Evolutionary conservation across 2,329 filamentous ascomycete genomes (phyloP).

Genomic region (Chrysoporthe deuterocubensis): DNA sequence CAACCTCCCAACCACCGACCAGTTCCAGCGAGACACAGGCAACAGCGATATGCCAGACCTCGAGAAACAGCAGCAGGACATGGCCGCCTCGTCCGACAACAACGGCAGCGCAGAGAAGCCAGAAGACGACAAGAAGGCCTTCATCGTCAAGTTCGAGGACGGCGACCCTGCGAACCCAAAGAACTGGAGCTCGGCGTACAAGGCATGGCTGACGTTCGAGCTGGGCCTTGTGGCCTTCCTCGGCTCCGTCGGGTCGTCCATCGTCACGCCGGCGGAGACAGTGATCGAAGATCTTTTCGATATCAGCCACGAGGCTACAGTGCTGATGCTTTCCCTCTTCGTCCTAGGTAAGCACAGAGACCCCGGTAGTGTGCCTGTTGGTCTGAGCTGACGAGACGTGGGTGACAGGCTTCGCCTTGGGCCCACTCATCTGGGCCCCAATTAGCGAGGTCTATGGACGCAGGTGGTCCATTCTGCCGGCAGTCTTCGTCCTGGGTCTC

Average conservation of each 20-base stretch:
- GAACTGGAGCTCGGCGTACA: slow-evolving; percentile 48
- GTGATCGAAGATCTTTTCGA: slow-evolving; percentile 47
- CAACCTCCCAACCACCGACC: background rate
- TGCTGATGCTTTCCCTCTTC: slow-evolving; percentile 51
- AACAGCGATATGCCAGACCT: background rate
- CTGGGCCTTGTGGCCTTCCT: slow-evolving; percentile 54
- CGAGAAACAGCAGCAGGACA: background rate
- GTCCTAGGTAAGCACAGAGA: slow-evolving; percentile 36
- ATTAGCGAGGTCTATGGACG: slow-evolving; percentile 50
- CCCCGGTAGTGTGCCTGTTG: background rate
- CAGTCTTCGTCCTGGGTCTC: slow-evolving; percentile 45
- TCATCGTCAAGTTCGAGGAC: slow-evolving; percentile 26
- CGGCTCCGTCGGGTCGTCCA: slow-evolving; percentile 53
- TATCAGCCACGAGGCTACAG: slow-evolving; percentile 47
- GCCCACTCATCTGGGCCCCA: slow-evolving; percentile 47
- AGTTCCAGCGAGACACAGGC: background rate
- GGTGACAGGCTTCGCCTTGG: slow-evolving; percentile 40
- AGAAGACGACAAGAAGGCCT: background rate
- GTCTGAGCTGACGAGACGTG: background rate
- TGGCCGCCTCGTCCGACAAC: background rate
- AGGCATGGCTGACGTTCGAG: slow-evolving; percentile 52
- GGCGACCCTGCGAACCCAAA: slow-evolving; percentile 49
- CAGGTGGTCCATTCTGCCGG: slow-evolving; percentile 47
- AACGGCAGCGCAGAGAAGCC: background rate
- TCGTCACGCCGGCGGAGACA: slow-evolving; percentile 51